Evolutionary conservation across 805 yeast species (phyloP), one percentile per base, ranked within the genome.

Genomic region (Candida ficus): DNA sequence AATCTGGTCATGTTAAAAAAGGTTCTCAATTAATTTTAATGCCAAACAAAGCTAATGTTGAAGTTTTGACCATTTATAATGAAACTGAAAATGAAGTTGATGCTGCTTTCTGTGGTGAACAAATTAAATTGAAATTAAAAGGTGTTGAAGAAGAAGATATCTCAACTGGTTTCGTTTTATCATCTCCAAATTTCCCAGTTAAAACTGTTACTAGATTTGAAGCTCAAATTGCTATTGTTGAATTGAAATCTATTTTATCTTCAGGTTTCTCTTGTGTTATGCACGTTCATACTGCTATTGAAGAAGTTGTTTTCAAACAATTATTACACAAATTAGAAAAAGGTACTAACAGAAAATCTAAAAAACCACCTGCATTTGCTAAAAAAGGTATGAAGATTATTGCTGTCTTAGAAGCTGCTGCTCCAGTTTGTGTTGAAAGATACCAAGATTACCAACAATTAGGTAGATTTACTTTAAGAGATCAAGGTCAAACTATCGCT

Each of bases 261-360:
- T 80, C 95, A 38, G 99, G 99, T 42, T 93, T 80, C 72, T 80
- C 96, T 12, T 93, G 98, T 76, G 97, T 93, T 41, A 91, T 93
- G 96, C 99, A 93, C 61, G 83, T 93, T 54, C 99, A 93, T 71
- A 88, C 98, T 37, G 98, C 98, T 41, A 89, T 91, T 53, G 98
- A 93, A 68, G 99, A 93, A 67, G 96, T 93, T 39, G 74, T 75
- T 20, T 78, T 93, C 60, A 73, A 81, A 38, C 80, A 80, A 57
- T 75, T 93, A 63, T 73, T 89, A 60, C 98, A 93, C 70, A 89
- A 91, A 68, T 73, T 93, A 56, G 95, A 93, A 66, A 91, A 86
- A 72, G 97, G 96, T 48, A 89, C 98, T 43, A 91, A 91, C 76
- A 83, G 96, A 71, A 85, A 80, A 66, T 86, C 96, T 46, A 93